Evolutionary conservation across 345 rosid genomes (phyloP), one percentile per base, ranked within the genome.

Genomic region (Erucastrum elatum): DNA sequence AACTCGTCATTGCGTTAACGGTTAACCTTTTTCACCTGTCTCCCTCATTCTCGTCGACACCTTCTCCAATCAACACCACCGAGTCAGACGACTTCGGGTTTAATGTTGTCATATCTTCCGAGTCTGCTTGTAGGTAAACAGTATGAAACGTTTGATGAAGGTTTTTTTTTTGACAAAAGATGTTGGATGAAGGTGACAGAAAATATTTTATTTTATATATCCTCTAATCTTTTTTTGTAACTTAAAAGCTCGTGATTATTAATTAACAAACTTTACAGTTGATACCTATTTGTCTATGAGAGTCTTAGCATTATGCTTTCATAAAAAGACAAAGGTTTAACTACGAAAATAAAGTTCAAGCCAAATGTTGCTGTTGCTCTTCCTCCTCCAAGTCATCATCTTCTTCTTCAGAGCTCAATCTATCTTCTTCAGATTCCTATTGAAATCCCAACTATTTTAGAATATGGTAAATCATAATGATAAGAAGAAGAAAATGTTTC

Each of bases 351-450:
- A 55, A 64, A 66, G 15, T 8, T 80, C 68, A 75, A 75, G 76
- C 80, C 73, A 75, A 46, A 58, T 80, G 83, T 64, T 64, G 83
- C 11, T 74, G 82, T 65, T 75, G 64, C 29, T 69, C 79, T 37
- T 55, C 79, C 15, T 63, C 77, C 21, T 82, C 79, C 29, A 68
- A 74, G 49, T 34, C 75, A 73, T 59, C 16, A 15, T 51, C 81
- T 63, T 77, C 84, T 16, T 73, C 84, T 16, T 73, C 76, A 21
- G 71, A 64, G 49, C 37, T 74, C 15, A 66, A 44, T 6, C 15
- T 64, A 27, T 80, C 85, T 6, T 77, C 82, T 25, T 86, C 79
- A 16, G 71, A 56, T 56, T 76, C 85, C 89, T 84, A 66, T 64
- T 15, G 7, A 46, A 31, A 25, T 31, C 2, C 5, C 37, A 6